Conservation (phyloP, 371 early-diverging fungal genomes). For the Lichtheimia ramosa region DNA sequence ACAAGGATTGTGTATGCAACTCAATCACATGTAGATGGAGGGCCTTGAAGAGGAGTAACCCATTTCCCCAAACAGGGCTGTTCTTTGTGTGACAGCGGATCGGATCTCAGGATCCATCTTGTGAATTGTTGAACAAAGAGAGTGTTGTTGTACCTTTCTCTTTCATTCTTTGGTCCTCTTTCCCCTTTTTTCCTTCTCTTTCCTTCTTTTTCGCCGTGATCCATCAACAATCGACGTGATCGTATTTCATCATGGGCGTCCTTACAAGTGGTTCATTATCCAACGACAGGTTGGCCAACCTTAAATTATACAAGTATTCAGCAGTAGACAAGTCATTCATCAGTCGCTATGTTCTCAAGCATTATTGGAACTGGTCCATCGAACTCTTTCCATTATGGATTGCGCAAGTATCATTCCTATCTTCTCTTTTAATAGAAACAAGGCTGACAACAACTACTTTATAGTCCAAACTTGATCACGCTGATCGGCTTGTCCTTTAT, state of each 20-base stretch:
- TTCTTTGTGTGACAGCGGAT: constrained; percentile 1
- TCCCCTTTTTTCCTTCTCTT: constrained; percentile 2
- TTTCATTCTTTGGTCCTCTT: not conserved
- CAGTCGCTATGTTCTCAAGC: constrained; percentile 77
- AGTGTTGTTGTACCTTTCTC: no score
- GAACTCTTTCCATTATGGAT: constrained; percentile 89
- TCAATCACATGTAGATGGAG: no score
- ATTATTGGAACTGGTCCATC: constrained; percentile 90
- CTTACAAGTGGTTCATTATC: constrained; percentile 43
- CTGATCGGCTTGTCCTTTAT: constrained; percentile 91
- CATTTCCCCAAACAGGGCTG: not conserved
- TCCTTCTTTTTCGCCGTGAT: constrained; percentile 4
- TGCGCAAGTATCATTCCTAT: constrained; percentile 68
- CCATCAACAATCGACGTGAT: not conserved
- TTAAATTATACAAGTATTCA: constrained; percentile 82
- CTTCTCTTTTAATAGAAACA: not conserved
- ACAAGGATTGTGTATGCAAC: no score
- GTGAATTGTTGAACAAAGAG: no score
- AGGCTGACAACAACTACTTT: no score
- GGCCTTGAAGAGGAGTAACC: not conserved
- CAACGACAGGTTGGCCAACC: constrained; percentile 69
- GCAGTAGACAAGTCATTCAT: constrained; percentile 85
- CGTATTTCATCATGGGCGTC: constrained; percentile 4
- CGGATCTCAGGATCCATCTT: not conserved
- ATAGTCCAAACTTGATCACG: constrained; percentile 96